Evolutionary conservation across 139 green algal species (phyloP), one percentile per base, ranked within the genome.

Genomic region (Auxenochlorella pyrenoidosa): DNA sequence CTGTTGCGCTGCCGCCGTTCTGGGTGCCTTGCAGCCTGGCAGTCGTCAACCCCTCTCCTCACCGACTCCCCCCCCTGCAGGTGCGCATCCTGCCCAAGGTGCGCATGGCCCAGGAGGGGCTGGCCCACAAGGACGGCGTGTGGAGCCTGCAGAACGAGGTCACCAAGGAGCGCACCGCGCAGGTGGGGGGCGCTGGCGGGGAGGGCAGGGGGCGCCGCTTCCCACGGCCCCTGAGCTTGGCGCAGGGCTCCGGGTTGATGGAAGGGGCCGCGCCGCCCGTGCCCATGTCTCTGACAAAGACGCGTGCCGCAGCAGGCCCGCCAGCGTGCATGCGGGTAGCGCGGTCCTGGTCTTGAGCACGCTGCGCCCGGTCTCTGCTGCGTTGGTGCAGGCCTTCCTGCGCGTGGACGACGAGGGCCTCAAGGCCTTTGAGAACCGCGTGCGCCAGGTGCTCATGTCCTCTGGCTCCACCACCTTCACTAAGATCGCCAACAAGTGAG

Each of bases 401-500:
- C 94, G 97, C 28, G 98, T 99, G 75, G 97, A 99, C 83, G 98
- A 99, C 89, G 98, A 99, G 88, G 96, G 92, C 2, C 90, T 99
- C 38, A 99, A 99, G 93, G 82, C 91, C 10, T 99, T 99, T 92
- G 96, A 98, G 91, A 98, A 97, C 88, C 94, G 97, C 81, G 93
- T 99, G 47, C 94, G 97, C n/a, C 96, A 98, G 94, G 94, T 99
- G 75, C 94, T 99, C 77, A 99, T 99, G 98, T 98, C 94, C 36
- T 97, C 93, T 40, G 98, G 98, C 84, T 94, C 93, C 86, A 99
- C 97, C 84, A 99, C 97, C 58, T 99, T 99, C 94, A 99, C 97
- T 86, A 99, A 99, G 96, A 98, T 99, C 80, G 98, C 95, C 78
- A 99, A 99, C 96, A 99, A 99, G 94, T 98, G 97, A 88, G 84